Base-by-base conservation (phyloP, 2,329 filamentous ascomycete species). In the Arthrobotrys iridis region DNA sequence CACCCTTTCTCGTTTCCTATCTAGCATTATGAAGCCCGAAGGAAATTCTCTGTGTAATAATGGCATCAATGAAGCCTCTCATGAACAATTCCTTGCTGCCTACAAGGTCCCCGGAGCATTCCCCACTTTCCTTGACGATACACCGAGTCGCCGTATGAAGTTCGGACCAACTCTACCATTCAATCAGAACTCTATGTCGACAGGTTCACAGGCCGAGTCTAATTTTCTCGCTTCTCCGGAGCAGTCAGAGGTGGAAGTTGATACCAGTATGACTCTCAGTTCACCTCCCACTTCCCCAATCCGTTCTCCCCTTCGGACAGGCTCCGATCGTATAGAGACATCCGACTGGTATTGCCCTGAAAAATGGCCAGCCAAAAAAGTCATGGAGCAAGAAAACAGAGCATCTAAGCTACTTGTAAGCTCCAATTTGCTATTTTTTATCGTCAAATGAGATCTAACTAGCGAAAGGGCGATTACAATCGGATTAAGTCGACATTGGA, bases 281-380 rank as follows among this genome's bases (percentile, higher is more conserved):
- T 57, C 48, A 6, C 33, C 55, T 24, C 41, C 65, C 2, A 30
- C 33, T 8, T 60, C 55, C 4, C 30, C 30, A 7, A 18, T 40
- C 8, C 10, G 35, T 0, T 59, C 59, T 30, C 30, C 40, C 2
- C 24, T 30, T 3, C 7, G 22, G n/a, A 15, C 28, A 8, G 18
- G 43, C 24, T 28, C 30, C 6, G 10, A 30, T 4, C 4, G 8
- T 6, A 8, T 8, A 3, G 55, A 30, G 20, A 30, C 40, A 22
- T 75, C 71, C 1, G 40, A 75, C 28, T 75, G 71, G 71, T 68
- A 75, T 26, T 55, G 13, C 7, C 30, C 37, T 5, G 63, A 75
- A 10, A 37, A 28, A 1, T 75, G 71, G 71, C 13, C 71, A 5
- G 26, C 13, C 15, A 22, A 75, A 15, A 68, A 75, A 13, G 33